Conservation (phyloP, 2,329 filamentous ascomycete species). For the Colletotrichum camelliae region DNA sequence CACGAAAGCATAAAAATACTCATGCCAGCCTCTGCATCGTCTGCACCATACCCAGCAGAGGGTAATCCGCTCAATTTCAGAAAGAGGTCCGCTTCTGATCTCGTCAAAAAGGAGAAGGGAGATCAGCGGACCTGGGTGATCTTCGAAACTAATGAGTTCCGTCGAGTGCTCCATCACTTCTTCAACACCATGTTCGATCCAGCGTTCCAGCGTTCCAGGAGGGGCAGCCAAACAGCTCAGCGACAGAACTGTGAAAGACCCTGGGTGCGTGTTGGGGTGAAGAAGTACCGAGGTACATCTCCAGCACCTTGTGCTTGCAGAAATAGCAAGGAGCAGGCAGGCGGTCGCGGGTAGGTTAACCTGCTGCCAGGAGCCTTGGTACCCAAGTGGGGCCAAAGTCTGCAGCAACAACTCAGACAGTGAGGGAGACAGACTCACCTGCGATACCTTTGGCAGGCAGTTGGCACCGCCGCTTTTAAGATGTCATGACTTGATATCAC, state of each 20-base stretch:
- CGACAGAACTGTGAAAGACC: conserved; percentile 3
- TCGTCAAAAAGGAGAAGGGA: neutral
- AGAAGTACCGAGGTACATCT: neutral
- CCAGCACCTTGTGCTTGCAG: neutral
- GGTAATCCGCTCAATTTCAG: neutral
- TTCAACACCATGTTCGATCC: neutral
- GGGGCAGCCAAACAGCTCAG: neutral
- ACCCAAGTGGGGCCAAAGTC: neutral
- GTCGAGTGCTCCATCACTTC: neutral
- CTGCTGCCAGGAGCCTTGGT: neutral
- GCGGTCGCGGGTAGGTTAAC: neutral
- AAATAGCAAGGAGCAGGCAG: neutral
- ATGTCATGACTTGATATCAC: neutral
- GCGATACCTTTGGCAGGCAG: too few relatives aligned
- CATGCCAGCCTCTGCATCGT: neutral
- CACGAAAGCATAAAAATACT: neutral
- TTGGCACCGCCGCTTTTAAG: neutral
- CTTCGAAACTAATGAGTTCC: neutral
- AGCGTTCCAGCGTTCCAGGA: neutral
- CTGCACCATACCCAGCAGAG: neutral
- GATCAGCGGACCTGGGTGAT: neutral
- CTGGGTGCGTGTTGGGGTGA: neutral
- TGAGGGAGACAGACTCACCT: neutral
- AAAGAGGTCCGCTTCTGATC: neutral
- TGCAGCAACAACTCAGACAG: neutral